These are phyloP conservation scores for Acaromyces ingoldii DNA, from an alignment of 1,284 basidiomycete genomes.

Conservation along the genomic window DNA sequence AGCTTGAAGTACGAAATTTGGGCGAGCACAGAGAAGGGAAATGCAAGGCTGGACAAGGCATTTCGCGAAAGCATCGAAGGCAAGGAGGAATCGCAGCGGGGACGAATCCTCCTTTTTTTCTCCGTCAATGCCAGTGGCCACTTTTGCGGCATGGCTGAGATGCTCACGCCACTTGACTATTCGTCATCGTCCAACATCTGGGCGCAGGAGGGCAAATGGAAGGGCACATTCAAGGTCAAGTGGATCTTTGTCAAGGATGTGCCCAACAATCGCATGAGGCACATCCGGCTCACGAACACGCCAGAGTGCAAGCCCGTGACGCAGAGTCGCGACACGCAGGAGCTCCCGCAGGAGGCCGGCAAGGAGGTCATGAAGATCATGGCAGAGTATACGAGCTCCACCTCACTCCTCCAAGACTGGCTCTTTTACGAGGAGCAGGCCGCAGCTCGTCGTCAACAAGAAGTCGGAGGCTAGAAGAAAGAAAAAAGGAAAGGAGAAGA, in stretches of 20 bases:
- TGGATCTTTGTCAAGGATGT: slow-evolving; percentile 50
- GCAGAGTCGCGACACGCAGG: slow-evolving; percentile 49
- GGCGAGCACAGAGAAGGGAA: slow-evolving; percentile 50
- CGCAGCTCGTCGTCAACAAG: no score
- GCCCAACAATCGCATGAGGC: slow-evolving; percentile 42
- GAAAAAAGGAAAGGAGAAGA: no score
- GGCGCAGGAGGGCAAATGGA: slow-evolving; percentile 50
- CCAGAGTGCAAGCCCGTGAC: slow-evolving; percentile 46
- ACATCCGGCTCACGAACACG: slow-evolving; percentile 40
- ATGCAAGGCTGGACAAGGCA: slow-evolving; percentile 42
- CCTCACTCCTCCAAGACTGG: slow-evolving; percentile 34
- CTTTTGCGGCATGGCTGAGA: slow-evolving; percentile 50
- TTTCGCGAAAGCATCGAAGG: slow-evolving; percentile 18
- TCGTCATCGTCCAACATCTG: slow-evolving; percentile 39
- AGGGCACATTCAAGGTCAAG: slow-evolving; percentile 46
- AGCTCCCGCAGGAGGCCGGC: slow-evolving; percentile 37
- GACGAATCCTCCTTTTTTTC: slow-evolving; percentile 49
- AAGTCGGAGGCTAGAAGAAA: no score
- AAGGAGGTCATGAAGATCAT: slow-evolving; percentile 39
- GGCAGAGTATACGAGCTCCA: slow-evolving; percentile 26
- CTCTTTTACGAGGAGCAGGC: slow-evolving; percentile 36
- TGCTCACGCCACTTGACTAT: slow-evolving; percentile 48
- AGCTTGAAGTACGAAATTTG: slow-evolving; percentile 48
- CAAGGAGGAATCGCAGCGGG: neutral
- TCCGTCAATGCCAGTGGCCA: slow-evolving; percentile 48